These are phyloP conservation scores for Nephelium lappaceum DNA, from an alignment of 345 rosid genomes.

Conservation along the genomic window DNA sequence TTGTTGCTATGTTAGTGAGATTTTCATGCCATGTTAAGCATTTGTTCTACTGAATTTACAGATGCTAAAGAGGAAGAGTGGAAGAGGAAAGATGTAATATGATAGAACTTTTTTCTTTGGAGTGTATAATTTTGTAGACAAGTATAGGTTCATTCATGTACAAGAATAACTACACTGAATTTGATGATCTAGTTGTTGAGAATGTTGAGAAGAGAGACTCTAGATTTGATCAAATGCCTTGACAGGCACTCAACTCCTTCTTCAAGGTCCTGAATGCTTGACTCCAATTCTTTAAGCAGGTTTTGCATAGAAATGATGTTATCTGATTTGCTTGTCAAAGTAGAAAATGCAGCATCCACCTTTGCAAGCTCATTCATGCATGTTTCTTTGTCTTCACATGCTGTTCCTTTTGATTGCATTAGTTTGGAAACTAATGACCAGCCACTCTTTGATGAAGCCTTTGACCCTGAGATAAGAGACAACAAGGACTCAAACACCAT, in stretches of 20 bases:
- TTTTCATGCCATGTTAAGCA: no score
- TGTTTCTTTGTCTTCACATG: conserved; percentile 23
- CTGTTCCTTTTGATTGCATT: conserved; percentile 30
- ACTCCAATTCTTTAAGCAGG: conserved; percentile 31
- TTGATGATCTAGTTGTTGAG: conserved; percentile 17
- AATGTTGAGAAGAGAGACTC: conserved; percentile 47
- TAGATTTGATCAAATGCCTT: conserved; percentile 45
- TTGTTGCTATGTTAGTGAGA: no score
- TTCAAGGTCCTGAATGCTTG: conserved; percentile 51
- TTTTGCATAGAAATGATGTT: conserved; percentile 23
- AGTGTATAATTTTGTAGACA: no score
- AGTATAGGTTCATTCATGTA: not conserved
- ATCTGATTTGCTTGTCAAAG: conserved; percentile 20
- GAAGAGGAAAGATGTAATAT: not conserved
- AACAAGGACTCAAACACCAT: conserved; percentile 38
- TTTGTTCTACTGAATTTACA: no score
- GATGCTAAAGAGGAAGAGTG: not conserved
- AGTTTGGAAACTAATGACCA: conserved; percentile 45
- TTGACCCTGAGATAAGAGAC: conserved; percentile 39
- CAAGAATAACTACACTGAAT: not conserved
- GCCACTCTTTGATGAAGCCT: conserved; percentile 24
- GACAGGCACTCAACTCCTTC: conserved; percentile 40
- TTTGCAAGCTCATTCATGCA: conserved; percentile 34
- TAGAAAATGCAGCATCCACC: conserved; percentile 33
- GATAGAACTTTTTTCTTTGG: not conserved